Evolutionary conservation across 192 early-diverging fungal species (phyloP).

Genomic region (Coemansia sp.): DNA sequence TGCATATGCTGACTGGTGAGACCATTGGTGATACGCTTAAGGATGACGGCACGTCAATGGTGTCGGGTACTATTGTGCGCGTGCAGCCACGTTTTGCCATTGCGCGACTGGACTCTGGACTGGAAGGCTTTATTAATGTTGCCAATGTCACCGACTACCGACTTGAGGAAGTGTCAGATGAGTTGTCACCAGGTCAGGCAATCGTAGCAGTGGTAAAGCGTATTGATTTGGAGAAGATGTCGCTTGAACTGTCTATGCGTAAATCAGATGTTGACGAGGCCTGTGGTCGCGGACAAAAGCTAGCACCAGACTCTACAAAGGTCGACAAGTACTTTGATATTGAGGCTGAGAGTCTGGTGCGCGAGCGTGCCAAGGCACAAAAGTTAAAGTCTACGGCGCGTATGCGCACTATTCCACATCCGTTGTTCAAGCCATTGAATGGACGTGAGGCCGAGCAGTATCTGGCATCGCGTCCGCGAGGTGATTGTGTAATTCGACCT

Average conservation of each 20-base stretch:
- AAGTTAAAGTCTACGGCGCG: constrained; percentile 34
- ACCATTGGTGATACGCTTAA: constrained; percentile 63
- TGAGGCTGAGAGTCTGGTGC: constrained; percentile 40
- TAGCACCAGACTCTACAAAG: constrained; percentile 21
- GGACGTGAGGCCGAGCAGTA: constrained; percentile 72
- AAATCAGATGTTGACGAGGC: constrained; percentile 57
- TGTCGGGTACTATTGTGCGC: constrained; percentile 67
- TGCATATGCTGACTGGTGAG: constrained; percentile 87
- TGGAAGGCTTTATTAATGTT: constrained; percentile 82
- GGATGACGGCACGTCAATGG: constrained; percentile 62
- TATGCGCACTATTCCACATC: constrained; percentile 76
- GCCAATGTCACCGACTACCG: constrained; percentile 60
- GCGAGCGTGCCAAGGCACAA: constrained; percentile 42
- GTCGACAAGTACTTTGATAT: constrained; percentile 66
- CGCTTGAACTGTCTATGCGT: constrained; percentile 72
- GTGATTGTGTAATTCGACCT: constrained; percentile 83
- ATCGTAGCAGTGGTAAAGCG: constrained; percentile 74
- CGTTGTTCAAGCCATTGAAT: constrained; percentile 75
- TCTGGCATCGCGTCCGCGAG: constrained; percentile 64
- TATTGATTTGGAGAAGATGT: constrained; percentile 74
- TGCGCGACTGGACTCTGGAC: constrained; percentile 70
- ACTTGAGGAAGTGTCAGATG: constrained; percentile 59
- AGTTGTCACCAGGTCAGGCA: constrained; percentile 66
- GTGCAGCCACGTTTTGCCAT: constrained; percentile 75
- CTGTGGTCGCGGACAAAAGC: constrained; percentile 41